Conservation (phyloP, 768 basidiomycete species). For the Lactarius quietus region DNA sequence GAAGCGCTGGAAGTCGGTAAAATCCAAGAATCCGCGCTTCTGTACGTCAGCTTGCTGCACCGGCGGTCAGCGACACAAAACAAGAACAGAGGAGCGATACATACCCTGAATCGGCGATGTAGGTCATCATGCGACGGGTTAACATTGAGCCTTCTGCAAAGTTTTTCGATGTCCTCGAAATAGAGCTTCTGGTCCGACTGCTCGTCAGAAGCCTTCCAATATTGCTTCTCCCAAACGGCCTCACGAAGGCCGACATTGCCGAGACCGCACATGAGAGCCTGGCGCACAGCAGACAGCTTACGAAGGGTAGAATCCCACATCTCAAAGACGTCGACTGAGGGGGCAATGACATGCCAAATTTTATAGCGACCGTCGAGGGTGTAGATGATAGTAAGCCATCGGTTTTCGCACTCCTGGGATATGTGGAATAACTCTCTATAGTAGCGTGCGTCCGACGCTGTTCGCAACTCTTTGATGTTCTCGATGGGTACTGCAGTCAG, state of each 20-base stretch:
- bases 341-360: slow-evolving; percentile 79
- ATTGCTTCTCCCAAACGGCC: slow-evolving; percentile 74
- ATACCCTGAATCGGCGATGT: slow-evolving; percentile 54
- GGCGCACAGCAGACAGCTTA: slow-evolving; percentile 60
- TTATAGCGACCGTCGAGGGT: slow-evolving; percentile 75
- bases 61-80: not conserved
- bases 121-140: slow-evolving; percentile 54
- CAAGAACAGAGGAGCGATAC: slow-evolving; percentile 1
- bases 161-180: slow-evolving; percentile 66
- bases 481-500: slow-evolving; percentile 68
- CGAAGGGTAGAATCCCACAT: slow-evolving; percentile 63
- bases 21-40: slow-evolving; percentile 61
- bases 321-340: slow-evolving; percentile 56
- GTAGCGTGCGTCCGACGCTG: slow-evolving; percentile 64
- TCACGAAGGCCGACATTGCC: slow-evolving; percentile 62
- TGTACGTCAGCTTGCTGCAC: slow-evolving; percentile 62
- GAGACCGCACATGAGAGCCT: slow-evolving; percentile 65
- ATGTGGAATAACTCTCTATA: slow-evolving; percentile 69
- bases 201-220: slow-evolving; percentile 73
- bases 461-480: slow-evolving; percentile 81
- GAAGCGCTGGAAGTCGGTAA: slow-evolving; percentile 74
- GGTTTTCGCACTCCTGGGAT: slow-evolving; percentile 54
- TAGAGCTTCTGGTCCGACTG: slow-evolving; percentile 58
- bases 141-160: slow-evolving; percentile 71
- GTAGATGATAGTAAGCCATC: slow-evolving; percentile 87